Conservation (phyloP, 129 eudicot species). For the Gnaphalium uliginosum region DNA sequence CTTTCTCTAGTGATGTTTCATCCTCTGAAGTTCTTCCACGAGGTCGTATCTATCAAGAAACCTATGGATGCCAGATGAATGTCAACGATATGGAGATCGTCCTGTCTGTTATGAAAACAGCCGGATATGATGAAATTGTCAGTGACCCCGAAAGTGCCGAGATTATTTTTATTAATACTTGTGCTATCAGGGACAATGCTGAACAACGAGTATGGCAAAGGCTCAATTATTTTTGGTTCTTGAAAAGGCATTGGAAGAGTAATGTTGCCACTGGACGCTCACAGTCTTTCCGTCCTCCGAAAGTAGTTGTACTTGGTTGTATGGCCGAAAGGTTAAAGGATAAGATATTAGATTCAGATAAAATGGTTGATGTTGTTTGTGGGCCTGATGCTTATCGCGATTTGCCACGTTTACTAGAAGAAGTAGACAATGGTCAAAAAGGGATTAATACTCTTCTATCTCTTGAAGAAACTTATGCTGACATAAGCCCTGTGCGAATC, state of each 20-base stretch:
- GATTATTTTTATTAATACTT: conserved; percentile 89
- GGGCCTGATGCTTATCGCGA: conserved; percentile 99
- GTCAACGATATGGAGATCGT: conserved; percentile 98
- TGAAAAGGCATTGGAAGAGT: conserved; percentile 91
- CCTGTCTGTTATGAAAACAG: conserved; percentile 89
- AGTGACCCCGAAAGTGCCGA: conserved; percentile 90
- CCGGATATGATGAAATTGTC: conserved; percentile 83
- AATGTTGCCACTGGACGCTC: conserved; percentile 85
- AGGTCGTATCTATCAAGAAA: conserved; percentile 97
- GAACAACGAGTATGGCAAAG: conserved; percentile 98
- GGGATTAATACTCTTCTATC: conserved; percentile 97
- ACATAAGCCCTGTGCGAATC: conserved; percentile 89
- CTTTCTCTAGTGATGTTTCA: conserved; percentile 41
- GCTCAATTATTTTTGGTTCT: conserved; percentile 95
- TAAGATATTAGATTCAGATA: conserved; percentile 91
- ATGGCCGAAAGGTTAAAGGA: conserved; percentile 99
- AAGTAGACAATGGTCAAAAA: conserved; percentile 92
- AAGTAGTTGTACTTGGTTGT: conserved; percentile 97
- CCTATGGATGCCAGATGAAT: conserved; percentile 99
- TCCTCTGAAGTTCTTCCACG: conserved; percentile 57
- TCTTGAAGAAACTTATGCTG: conserved; percentile 99
- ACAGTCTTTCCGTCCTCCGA: conserved; percentile 77
- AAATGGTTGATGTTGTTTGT: conserved; percentile 99
- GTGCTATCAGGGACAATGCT: conserved; percentile 97
- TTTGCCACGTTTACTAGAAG: conserved; percentile 86